phyloP scores from a whole-genome alignment of 2,329 filamentous ascomycete genomes.

The Epichloe sibirici region DNA sequence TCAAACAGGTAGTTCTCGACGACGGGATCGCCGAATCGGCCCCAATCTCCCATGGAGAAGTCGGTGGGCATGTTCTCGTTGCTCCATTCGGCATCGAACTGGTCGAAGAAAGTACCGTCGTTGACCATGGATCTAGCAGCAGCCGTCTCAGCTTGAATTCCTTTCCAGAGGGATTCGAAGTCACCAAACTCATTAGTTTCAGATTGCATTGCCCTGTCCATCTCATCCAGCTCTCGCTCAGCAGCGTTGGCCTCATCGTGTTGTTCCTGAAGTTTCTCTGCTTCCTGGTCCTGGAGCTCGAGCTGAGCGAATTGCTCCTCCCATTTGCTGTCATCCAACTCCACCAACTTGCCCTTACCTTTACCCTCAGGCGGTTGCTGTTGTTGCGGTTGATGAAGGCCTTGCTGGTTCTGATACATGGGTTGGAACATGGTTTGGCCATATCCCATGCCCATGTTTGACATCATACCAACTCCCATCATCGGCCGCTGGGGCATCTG shows the following conservation, averaged over 20 bases:
- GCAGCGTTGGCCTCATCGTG: conserved; percentile 56
- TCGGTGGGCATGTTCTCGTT: conserved; percentile 41
- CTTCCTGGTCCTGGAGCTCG: conserved; percentile 49
- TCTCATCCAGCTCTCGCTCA: conserved; percentile 75
- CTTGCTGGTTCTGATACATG: conserved; percentile 34
- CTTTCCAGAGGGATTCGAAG: conserved; percentile 82
- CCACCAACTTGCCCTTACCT: conserved; percentile 86
- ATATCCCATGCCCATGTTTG: conserved; percentile 39
- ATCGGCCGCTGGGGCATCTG: conserved; percentile 44
- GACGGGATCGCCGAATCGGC: conserved; percentile 58
- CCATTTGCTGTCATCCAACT: conserved; percentile 89
- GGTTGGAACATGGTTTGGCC: conserved; percentile 40
- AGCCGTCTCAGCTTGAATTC: conserved; percentile 66
- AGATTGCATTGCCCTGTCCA: conserved; percentile 58
- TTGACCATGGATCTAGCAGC: conserved; percentile 61
- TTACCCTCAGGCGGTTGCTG: conserved; percentile 43
- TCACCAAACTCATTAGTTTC: conserved; percentile 69
- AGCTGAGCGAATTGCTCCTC: conserved; percentile 92
- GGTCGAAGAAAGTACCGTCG: conserved; percentile 47
- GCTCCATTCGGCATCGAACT: conserved; percentile 73
- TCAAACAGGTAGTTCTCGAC: conserved; percentile 92
- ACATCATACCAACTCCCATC: conserved; percentile 40
- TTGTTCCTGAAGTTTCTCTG: conserved; percentile 32
- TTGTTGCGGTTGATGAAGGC: conserved; percentile 29
- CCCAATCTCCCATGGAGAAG: conserved; percentile 52